Base-by-base conservation (phyloP, 2,329 filamentous ascomycete species). In the Plectosphaerella cucumerina region DNA sequence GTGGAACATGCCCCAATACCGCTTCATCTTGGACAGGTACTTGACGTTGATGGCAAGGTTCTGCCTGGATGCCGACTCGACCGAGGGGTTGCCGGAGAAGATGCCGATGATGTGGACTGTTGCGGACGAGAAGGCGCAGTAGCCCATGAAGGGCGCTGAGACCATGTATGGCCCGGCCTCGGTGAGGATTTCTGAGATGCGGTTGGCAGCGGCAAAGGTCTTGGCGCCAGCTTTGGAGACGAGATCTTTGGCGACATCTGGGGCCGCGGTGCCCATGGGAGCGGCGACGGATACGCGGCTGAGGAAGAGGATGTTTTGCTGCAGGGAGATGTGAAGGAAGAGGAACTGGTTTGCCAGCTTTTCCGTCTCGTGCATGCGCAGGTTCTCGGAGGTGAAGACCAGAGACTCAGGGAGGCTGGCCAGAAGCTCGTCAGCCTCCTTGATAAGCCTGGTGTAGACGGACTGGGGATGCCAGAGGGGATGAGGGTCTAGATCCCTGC, bases 1-100 rank as follows among this genome's bases (percentile, higher is more conserved):
- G 65, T 96, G 90, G 64, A 97, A 97, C 87, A 97, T 96, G 53
- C 93, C 94, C 94, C 94, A 99, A 62, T 94, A 92, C 53, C 89
- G 89, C 75, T 96, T 97, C 89, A 97, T 96, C 69, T 90, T 94
- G 50, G 87, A 87, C 43, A 99, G 72, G 61, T 94, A 97, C 62
- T 87, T 89, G 60, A 97, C 87, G 58, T 96, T 97, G 57, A 86
- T 89, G 1, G 88, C 85, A 15, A 97, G 75, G 61, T 96, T 92
- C 57, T 85, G 84, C 70, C 95, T 96, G 9, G 90, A 90, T 9
- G 82, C 81, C 12, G 81, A 79, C 65, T 96, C 89, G 47, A 95
- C 78, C 11, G 82, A 73, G 14, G 84, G 73, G 57, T 95, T 92
- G 55, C 90, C 89, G 4, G 90, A 94, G 64, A 96, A 95, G 4